Evolutionary conservation across 179 eudicot species (phyloP), one percentile per base, ranked within the genome.

Genomic region (Camellia oleifera): DNA sequence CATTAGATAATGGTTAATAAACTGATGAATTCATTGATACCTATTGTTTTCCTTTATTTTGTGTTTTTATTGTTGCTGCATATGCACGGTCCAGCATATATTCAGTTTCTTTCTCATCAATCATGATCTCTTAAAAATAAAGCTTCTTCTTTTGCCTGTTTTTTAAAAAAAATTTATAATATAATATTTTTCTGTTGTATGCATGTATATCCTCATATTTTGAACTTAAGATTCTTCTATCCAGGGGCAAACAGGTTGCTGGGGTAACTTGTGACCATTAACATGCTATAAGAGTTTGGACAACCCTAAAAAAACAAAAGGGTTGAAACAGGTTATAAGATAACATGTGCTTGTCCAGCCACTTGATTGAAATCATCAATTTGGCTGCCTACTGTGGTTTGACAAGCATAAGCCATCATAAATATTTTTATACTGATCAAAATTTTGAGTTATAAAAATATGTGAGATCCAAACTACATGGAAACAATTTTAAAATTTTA

Each of bases 261-360:
- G 4, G 26, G 72, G 65, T 61, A 23, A 61, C 15, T 61, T 61
- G 20, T n/a, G 26, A 7, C 20, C 20, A 61, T 5, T 32, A 32
- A 32, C 40, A 8, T 46, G 72, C 72, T 68, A 68, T 15, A 68
- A 14, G 72, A 68, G 72, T 68, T 68, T 68, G 72, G 72, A 18
- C 40, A 68, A 68, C 40, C 40, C 40, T 32, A 42, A 18, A 5
- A 32, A 11, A 66, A 45, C 7, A 66, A 40, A 42, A 66, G 13
- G 40, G 7, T 66, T 32, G 40, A 32, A 32, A 32, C 1, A 1
- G 40, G 40, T 32, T 32, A 32, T 32, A 32, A 32, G 40, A 32
- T 32, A 32, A 32, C 40, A 32, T 32, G 40, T 32, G 40, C 52
- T 48, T 48, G 52, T 48, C 52, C 52, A 4, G 7, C 52, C 52